Base-by-base conservation (phyloP, 1,139 yeast genomes). In the Debaryomyces sp. region DNA sequence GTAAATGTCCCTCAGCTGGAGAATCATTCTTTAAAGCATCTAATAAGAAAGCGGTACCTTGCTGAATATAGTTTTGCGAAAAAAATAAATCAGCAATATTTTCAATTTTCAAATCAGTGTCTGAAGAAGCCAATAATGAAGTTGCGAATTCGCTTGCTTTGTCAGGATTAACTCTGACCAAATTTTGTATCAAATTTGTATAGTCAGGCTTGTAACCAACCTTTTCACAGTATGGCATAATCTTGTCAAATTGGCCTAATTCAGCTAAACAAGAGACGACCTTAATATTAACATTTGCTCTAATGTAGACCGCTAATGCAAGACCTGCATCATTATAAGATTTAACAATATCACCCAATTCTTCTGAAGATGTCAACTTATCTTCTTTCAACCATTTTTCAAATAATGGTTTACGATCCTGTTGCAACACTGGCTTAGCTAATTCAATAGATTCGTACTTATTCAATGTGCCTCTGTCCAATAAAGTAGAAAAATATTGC, bases 331-430 rank as follows among this genome's bases (percentile, higher is more conserved):
- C 97, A 53, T 70, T 71, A 64, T 83, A 84, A 45, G 96, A 89
- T 65, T 94, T 89, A 55, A 94, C 96, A 61, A 92, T 82, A 65
- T 95, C 99, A 72, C 99, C 99, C 58, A 95, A 81, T 70, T 92
- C 97, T 74, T 95, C 99, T 13, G 97, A 89, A 46, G 89, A 85
- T 53, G 94, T 94, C 59, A 95, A 82, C 70, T 94, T 94, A 67
- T 91, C 96, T 69, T 94, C 98, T 67, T 88, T 87, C 67, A 94
- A 82, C 95, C 98, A 95, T 73, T 92, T 94, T 71, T 95, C 99
- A 59, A 94, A 87, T 56, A 95, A 77, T 53, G 92, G 96, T 63
- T 89, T 88, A 68, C 97, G 89, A 67, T 91, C 96, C 74, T 94
- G 98, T 70, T 90, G 97, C 65, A 95, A 78, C 7, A 95, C 96